Conservation (phyloP, 2,329 filamentous ascomycete genomes). For the Penicillium sp. region DNA sequence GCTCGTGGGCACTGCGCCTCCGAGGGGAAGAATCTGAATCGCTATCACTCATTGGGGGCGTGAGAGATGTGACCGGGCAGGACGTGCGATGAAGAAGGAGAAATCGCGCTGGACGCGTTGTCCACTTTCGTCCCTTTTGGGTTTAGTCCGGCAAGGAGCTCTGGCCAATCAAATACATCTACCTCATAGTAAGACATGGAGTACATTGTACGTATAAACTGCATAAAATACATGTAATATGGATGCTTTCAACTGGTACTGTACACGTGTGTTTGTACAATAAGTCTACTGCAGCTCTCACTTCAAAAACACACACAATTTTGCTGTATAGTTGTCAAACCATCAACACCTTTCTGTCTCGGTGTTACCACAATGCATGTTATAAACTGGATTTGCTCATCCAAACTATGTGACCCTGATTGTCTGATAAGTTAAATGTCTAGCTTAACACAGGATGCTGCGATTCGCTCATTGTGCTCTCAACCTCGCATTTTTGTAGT, state of each 20-base stretch:
- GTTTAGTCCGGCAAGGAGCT: constrained; percentile 22
- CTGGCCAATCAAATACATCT: constrained; percentile 17
- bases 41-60: constrained; percentile 7
- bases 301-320: neutral
- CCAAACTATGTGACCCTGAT: no score
- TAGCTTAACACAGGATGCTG: neutral
- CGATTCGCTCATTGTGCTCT: neutral
- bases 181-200: neutral
- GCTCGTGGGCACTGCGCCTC: constrained; percentile 31
- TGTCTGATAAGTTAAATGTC: neutral
- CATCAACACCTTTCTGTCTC: neutral
- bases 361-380: neutral
- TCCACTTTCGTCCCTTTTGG: constrained; percentile 32
- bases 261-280: neutral
- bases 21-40: constrained; percentile 17
- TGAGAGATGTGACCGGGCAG: neutral
- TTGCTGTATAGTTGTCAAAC: no score
- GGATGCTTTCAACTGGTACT: neutral
- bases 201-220: neutral
- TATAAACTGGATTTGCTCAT: neutral
- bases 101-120: constrained; percentile 32
- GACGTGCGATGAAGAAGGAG: constrained; percentile 8
- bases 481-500: neutral
- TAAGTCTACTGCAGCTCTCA: neutral
- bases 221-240: neutral